These are phyloP conservation scores for Diplotaxis tenuifolia DNA, from an alignment of 345 rosid species.

Conservation along the genomic window DNA sequence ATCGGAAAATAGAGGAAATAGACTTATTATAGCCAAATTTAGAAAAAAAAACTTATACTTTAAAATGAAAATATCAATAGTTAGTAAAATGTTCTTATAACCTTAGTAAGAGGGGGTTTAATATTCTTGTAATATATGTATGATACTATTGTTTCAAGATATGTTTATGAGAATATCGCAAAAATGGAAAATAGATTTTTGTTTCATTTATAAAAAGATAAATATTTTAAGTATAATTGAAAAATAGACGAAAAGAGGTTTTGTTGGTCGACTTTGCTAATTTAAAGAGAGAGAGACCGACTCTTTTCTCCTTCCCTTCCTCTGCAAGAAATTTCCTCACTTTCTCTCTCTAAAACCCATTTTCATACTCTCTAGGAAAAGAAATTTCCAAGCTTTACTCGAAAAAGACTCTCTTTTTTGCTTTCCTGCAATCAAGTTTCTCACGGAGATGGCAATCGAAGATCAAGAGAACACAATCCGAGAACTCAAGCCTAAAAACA, in stretches of 20 bases:
- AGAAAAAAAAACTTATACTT: neutral
- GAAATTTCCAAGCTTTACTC: constrained; percentile 31
- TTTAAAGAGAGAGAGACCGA: constrained; percentile 72
- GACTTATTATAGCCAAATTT: neutral
- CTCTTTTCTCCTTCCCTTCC: constrained; percentile 24
- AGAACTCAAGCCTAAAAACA: constrained; percentile 74
- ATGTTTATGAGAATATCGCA: neutral
- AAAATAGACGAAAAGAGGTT: constrained; percentile 42
- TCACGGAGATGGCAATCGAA: constrained; percentile 71
- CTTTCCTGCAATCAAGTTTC: neutral
- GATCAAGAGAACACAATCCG: constrained; percentile 69
- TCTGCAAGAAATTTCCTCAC: constrained; percentile 23
- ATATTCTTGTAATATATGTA: neutral
- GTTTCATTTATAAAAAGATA: no score
- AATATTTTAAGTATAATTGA: no score
- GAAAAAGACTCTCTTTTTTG: constrained; percentile 1
- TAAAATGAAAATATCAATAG: neutral
- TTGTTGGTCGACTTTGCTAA: constrained; percentile 39
- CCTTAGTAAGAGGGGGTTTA: neutral
- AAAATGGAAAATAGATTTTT: neutral
- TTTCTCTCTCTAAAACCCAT: constrained; percentile 22
- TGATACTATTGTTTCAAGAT: neutral
- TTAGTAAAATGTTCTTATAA: neutral
- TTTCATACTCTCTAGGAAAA: neutral
- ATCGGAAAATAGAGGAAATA: neutral